Percentiles rank a stretch among this genome's conserved stretches.
phyloP scores from a whole-genome alignment of 805 yeast genomes.

The Lipomyces orientalis region DNA sequence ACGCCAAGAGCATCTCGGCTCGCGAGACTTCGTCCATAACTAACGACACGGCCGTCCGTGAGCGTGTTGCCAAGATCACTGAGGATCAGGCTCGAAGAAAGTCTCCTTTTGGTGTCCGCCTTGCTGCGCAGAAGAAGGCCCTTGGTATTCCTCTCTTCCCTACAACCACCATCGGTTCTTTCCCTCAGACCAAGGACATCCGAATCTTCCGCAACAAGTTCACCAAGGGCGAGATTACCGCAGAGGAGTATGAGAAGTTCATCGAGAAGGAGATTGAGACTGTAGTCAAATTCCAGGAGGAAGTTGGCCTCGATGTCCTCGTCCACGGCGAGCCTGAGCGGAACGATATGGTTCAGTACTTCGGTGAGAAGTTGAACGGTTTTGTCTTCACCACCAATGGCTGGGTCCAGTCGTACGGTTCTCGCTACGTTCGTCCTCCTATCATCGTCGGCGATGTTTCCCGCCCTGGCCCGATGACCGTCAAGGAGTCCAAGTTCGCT shows the following conservation, averaged over 20 bases:
- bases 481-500: slow-evolving; percentile 98
- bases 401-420: slow-evolving; percentile 99
- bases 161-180: slow-evolving; percentile 99
- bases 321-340: slow-evolving; percentile 99
- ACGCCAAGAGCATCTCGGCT: slow-evolving; percentile 82
- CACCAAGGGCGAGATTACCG: slow-evolving; percentile 93
- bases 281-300: slow-evolving; percentile 99
- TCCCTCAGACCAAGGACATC: slow-evolving; percentile 99
- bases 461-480: slow-evolving; percentile 98
- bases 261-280: slow-evolving; percentile 95
- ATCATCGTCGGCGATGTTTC: slow-evolving; percentile 98
- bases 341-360: slow-evolving; percentile 99
- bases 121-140: slow-evolving; percentile 80
- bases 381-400: slow-evolving; percentile 98
- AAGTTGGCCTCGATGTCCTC: slow-evolving; percentile 94
- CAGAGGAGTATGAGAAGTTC: slow-evolving; percentile 94
- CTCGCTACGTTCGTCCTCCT: slow-evolving; percentile 99
- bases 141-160: slow-evolving; percentile 98
- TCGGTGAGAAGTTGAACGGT: slow-evolving; percentile 98
- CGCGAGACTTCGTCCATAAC: slow-evolving; percentile 88
- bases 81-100: slow-evolving; percentile 75
- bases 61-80: slow-evolving; percentile 79
- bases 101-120: slow-evolving; percentile 84
- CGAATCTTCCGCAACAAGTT: slow-evolving; percentile 98
- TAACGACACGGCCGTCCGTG: slow-evolving; percentile 87